phyloP scores from a whole-genome alignment of 73 alveolate species.

The Tetrahymena elliotti region DNA sequence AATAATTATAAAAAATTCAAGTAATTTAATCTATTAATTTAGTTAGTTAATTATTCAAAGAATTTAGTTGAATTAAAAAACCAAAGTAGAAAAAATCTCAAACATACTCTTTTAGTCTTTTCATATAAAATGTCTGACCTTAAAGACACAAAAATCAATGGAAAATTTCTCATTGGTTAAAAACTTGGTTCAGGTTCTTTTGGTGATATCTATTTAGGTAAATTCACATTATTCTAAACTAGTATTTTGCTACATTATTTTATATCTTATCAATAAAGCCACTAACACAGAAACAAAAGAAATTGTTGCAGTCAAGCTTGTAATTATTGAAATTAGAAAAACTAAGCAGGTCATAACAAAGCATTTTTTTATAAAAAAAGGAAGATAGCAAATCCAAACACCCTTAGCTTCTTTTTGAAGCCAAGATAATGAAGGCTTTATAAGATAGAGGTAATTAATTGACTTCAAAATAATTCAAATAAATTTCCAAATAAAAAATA shows the following conservation, averaged over 20 bases:
- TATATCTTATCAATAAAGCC: not conserved
- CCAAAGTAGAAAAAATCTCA: not conserved
- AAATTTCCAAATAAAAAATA: not conserved
- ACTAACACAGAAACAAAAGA: not conserved
- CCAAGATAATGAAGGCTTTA: constrained; percentile 18
- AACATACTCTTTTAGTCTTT: not conserved
- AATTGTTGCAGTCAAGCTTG: constrained; percentile 35
- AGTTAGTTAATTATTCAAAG: not conserved
- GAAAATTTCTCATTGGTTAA: constrained; percentile 34
- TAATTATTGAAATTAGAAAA: not conserved
- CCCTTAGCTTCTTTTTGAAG: constrained; percentile 36
- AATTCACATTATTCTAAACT: not conserved
- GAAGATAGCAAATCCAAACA: constrained; percentile 46
- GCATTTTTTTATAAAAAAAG: not conserved
- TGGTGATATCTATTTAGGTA: constrained; percentile 76
- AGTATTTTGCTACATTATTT: not conserved
- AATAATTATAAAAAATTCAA: not conserved
- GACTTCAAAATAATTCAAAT: not conserved
- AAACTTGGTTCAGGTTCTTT: constrained; percentile 85
- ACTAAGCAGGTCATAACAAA: not conserved
- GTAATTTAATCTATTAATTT: not conserved
- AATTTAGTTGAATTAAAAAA: not conserved
- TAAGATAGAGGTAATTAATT: constrained; percentile 20
- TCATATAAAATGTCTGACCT: not conserved
- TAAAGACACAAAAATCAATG: constrained; percentile 16